These are phyloP conservation scores for Auricularia cornea DNA, from an alignment of 768 basidiomycete species.

Conservation along the genomic window DNA sequence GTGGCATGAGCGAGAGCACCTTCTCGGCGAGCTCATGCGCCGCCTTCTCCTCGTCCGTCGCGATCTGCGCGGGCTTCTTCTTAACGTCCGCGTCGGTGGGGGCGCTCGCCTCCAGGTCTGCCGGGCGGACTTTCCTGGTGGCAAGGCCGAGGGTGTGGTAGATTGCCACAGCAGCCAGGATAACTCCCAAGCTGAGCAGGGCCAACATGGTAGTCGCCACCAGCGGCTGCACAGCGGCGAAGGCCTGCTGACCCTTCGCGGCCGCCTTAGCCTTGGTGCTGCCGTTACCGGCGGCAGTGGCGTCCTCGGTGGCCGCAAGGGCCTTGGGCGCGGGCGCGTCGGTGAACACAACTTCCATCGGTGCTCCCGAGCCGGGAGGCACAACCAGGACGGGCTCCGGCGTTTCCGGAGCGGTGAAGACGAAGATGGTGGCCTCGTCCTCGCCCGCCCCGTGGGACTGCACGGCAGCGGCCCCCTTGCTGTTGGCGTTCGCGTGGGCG, in stretches of 20 bases:
- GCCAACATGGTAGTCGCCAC: neutral
- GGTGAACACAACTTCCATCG: neutral
- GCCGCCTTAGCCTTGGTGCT: neutral
- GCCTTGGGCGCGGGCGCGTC: neutral
- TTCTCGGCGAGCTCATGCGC: neutral
- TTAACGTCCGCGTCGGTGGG: neutral
- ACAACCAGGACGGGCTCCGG: neutral
- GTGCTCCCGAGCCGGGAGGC: neutral
- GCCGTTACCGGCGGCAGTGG: neutral
- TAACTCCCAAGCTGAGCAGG: neutral
- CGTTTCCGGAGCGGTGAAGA: neutral
- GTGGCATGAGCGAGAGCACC: neutral
- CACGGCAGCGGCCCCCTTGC: neutral
- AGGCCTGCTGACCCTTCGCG: neutral
- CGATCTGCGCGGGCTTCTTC: neutral
- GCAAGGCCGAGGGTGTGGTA: neutral
- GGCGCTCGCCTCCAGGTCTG: neutral
- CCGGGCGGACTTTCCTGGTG: neutral
- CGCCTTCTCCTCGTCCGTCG: neutral
- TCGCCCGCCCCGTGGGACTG: neutral
- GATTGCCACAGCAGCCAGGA: neutral
- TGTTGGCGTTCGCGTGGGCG: neutral
- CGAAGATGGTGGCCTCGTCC: neutral
- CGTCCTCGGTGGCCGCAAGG: neutral
- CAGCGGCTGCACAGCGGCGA: neutral